Conservation (phyloP, 495 filamentous ascomycete species). For the Aspergillus conjunctus region DNA sequence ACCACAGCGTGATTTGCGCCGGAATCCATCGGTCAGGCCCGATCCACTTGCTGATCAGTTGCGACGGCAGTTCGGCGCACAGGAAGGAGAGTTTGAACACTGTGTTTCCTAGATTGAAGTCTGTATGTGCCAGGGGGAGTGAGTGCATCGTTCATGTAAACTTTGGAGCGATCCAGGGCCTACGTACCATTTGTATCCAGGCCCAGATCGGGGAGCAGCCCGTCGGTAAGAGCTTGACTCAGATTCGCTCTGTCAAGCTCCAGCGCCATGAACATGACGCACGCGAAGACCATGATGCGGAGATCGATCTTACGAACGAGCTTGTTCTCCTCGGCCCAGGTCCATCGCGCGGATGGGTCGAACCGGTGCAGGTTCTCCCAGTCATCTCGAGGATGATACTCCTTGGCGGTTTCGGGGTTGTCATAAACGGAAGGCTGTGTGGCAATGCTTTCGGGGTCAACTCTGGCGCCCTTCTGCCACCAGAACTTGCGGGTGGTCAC, state of each 20-base stretch:
- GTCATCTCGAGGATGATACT: constrained; percentile 53
- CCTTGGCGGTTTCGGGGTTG: constrained; percentile 49
- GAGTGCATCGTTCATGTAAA: neutral
- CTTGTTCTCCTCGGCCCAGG: constrained; percentile 47
- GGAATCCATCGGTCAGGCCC: constrained; percentile 82
- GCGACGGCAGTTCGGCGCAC: constrained; percentile 65
- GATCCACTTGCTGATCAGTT: constrained; percentile 64
- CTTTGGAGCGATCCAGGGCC: too few relatives aligned
- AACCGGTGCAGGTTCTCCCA: constrained; percentile 58
- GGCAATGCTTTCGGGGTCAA: constrained; percentile 55
- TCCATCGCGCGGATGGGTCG: constrained; percentile 55
- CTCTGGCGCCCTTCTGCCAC: constrained; percentile 29
- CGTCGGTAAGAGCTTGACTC: neutral
- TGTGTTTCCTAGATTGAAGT: constrained; percentile 23
- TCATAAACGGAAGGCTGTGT: constrained; percentile 58
- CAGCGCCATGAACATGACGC: constrained; percentile 34
- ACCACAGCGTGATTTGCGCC: constrained; percentile 72
- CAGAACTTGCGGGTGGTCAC: constrained; percentile 27
- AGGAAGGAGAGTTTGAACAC: constrained; percentile 48
- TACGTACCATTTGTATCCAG: constrained; percentile 6
- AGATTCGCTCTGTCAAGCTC: constrained; percentile 24
- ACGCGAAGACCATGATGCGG: constrained; percentile 58
- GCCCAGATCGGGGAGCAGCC: neutral
- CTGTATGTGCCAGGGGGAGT: neutral
- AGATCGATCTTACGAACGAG: constrained; percentile 46